Evolutionary conservation across 768 basidiomycete genomes (phyloP), one percentile per base, ranked within the genome.

Genomic region (Serendipita sp.): DNA sequence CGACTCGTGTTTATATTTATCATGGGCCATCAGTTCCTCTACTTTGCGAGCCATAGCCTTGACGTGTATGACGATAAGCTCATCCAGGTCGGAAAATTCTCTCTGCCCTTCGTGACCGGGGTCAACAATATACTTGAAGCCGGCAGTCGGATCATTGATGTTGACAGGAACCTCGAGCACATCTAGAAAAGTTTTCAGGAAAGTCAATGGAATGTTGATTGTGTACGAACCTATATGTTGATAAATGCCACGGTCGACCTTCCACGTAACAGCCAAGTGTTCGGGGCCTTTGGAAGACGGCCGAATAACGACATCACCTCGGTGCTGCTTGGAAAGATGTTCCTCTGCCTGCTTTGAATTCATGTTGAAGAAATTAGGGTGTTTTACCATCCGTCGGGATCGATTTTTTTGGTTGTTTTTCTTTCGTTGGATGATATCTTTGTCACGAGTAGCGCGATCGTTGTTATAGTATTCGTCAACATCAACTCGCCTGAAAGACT

Each of bases 261-360:
- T 99, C 96, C 96, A 99, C 0, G 96, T 99, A 8, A 99, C 88
- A 48, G 95, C 95, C 43, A 99, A 78, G 75, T 98, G 96, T 69
- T 96, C 83, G 43, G 80, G 76, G 13, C 95, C 95, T 73, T 94
- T 93, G 3, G 95, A 97, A 16, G 93, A 95, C 0, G 96, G 96
- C 50, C 96, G 79, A 67, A 99, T 92, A 45, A 98, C 89, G 44
- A 95, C 94, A 73, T 98, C 96, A 8, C 96, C 96, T 18, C 91
- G 83, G 69, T 93, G 91, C 72, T 91, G 89, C 68, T 85, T 85
- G 68, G 91, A 88, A 66, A 99, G 77, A 71, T 87, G 88, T 40
- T 84, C 80, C 74, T 98, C 96, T 1, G 96, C 94, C 68, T 96
- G 87, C 13, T 80, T 76, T 4, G 89, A 84, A 67, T 91, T 94